Evolutionary conservation across 2,329 filamentous ascomycete species (phyloP), one percentile per base, ranked within the genome.

Genomic region (Arthroderma sp.): DNA sequence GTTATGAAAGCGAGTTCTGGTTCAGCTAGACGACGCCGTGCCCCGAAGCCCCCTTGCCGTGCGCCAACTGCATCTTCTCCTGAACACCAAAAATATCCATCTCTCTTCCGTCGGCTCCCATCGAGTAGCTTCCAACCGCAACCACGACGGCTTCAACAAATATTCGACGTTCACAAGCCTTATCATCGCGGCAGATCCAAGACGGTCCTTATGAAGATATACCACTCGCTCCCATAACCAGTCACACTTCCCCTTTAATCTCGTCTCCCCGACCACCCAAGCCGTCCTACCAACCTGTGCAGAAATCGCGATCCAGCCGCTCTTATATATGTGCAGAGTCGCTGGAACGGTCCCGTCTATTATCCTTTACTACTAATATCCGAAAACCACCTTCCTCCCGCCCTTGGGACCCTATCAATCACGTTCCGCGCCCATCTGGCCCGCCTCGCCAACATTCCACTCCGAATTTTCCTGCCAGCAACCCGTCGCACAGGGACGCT

Each of bases 321-420:
- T 44, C n/a, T 36, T 38, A 29, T 42, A 46, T 22, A 22, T 22
- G 15, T 22, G 15, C 15, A 22, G 15, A 22, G 15, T 22, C 15
- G 15, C 15, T 30, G 7, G 29, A 43, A 32, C 34, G 27, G 41
- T 28, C 41, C 28, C 29, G 9, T n/a, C 27, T 44, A n/a, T 38
- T 31, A 8, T 40, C 29, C n/a, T 11, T 42, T 10, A 38, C 27
- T 34, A 28, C 29, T 34, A 34, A 38, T 33, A 4, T 27, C 28
- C 36, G 55, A 59, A 51, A 58, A 36, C 59, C 62, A 30, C 65
- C 69, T 44, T 65, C 71, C 31, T 70, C 73, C 44, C 68, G 74
- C 46, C 69, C 79, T 49, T 77, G 75, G 64, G 78, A 78, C 58
- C 76, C 76, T 33, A 68, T 76, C 55, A 79, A 80, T 56, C 70